Evolutionary conservation across 495 filamentous ascomycete species (phyloP), one percentile per base, ranked within the genome.

Genomic region (Lophium mytilinum): DNA sequence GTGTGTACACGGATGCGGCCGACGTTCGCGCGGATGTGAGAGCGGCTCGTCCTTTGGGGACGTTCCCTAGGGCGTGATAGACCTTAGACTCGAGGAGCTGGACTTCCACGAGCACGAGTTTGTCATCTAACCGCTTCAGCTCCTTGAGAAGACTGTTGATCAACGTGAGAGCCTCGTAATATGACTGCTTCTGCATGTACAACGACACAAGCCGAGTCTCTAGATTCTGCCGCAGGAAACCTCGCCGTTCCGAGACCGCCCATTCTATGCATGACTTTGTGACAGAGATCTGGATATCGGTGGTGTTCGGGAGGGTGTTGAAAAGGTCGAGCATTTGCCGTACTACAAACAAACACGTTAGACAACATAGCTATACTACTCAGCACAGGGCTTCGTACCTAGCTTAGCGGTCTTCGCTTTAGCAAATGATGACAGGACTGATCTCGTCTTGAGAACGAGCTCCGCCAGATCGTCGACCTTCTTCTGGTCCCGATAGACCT

Each of bases 231-330:
- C 93, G 90, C 48, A 97, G 83, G 80, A 99, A 99, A 43, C 88
- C 86, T 59, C 92, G 86, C 50, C 88, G 84, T 73, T 96, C 90
- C 39, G 89, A 85, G 55, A 92, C 85, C 41, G 93, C 93, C 93
- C 93, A 99, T 79, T 97, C 93, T 80, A 99, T 97, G 77, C 90
- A 96, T 66, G 90, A 95, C 73, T 92, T 91, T 60, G 94, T 97
- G 61, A 95, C 87, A 71, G 86, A 75, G 64, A 91, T 86, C 75
- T 97, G 93, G 72, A 88, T 88, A 62, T 96, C 92, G 72, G 86
- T 82, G 53, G 89, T 91, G 72, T 95, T 87, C 47, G 93, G 93
- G 61, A 96, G 95, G 64, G 84, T 81, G 56, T 89, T 83, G 78
- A 97, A 92, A 72, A 96, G 83, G 70, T 97, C 93, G 71, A 99